Evolutionary conservation across 768 basidiomycete genomes (phyloP).

Genomic region (Holtermannia corniformis): DNA sequence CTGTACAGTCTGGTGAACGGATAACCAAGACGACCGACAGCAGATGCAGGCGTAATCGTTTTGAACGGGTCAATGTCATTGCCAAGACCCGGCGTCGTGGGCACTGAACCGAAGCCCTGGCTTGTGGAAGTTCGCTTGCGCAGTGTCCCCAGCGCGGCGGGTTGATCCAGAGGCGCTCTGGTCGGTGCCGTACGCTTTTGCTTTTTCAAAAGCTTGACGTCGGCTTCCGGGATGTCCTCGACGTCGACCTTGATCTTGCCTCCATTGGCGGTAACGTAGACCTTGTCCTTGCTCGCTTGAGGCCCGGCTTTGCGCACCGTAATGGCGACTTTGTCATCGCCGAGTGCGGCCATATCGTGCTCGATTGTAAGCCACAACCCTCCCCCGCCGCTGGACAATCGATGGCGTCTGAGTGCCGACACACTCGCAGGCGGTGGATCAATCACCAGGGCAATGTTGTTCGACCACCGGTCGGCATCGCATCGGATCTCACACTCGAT

Average conservation of each 20-base stretch:
- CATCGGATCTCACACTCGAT: slow-evolving; percentile 87
- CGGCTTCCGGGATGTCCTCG: slow-evolving; percentile 75
- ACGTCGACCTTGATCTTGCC: slow-evolving; percentile 71
- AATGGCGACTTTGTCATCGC: slow-evolving; percentile 63
- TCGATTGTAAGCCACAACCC: slow-evolving; percentile 89
- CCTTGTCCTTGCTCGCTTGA: slow-evolving; percentile 60
- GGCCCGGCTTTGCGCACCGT: slow-evolving; percentile 54
- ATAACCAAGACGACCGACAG: slow-evolving; percentile 16
- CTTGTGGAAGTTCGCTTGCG: slow-evolving; percentile 24
- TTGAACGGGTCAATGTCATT: slow-evolving; percentile 41
- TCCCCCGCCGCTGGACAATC: slow-evolving; percentile 74
- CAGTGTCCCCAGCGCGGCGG: slow-evolving; percentile 41
- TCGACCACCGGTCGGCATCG: slow-evolving; percentile 78
- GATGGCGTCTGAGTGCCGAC: slow-evolving; percentile 74
- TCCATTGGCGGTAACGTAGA: slow-evolving; percentile 80
- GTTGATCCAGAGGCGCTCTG: slow-evolving; percentile 87
- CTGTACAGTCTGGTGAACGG: slow-evolving; percentile 31
- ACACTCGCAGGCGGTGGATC: slow-evolving; percentile 84
- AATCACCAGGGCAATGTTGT: slow-evolving; percentile 48
- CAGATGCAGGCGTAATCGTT: slow-evolving; percentile 16
- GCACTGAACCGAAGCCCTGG: slow-evolving; percentile 1
- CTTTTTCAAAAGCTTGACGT: slow-evolving; percentile 71
- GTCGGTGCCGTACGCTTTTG: slow-evolving; percentile 76
- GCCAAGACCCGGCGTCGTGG: slow-evolving; percentile 7
- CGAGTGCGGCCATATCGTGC: slow-evolving; percentile 68